These are phyloP conservation scores for Stachybotrys echinatus DNA, from an alignment of 2,329 filamentous ascomycete genomes.

Conservation along the genomic window DNA sequence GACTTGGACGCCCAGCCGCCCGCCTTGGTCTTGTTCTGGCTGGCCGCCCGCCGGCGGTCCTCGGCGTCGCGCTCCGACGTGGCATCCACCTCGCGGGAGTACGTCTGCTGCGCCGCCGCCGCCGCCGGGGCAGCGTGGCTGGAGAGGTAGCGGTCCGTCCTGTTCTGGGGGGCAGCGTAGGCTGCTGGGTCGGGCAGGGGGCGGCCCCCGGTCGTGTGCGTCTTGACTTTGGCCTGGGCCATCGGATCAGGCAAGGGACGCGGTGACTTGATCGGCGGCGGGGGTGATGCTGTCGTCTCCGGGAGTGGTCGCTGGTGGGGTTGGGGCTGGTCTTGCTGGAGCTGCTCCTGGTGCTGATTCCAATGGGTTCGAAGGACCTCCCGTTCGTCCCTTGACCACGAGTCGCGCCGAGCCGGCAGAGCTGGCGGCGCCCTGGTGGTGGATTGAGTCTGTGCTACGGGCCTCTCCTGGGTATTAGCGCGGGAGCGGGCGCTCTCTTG, in stretches of 20 bases:
- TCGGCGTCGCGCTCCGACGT: slow-evolving; percentile 59
- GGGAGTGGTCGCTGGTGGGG: slow-evolving; percentile 5
- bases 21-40: slow-evolving; percentile 57
- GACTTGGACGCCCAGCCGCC: slow-evolving; percentile 62
- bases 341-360: slow-evolving; percentile 35
- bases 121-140: slow-evolving; percentile 45
- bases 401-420: slow-evolving; percentile 46
- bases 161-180: slow-evolving; percentile 30
- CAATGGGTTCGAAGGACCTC: slow-evolving; percentile 56
- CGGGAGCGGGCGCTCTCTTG: slow-evolving; percentile 37
- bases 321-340: slow-evolving; percentile 16
- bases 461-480: slow-evolving; percentile 18
- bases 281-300: slow-evolving; percentile 13
- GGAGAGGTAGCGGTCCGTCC: slow-evolving; percentile 54
- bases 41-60: slow-evolving; percentile 52
- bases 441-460: slow-evolving; percentile 13
- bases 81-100: slow-evolving; percentile 49
- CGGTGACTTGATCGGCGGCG: slow-evolving; percentile 20
- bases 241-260: slow-evolving; percentile 39
- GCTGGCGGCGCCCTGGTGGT: slow-evolving; percentile 17
- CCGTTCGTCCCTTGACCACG: slow-evolving; percentile 60
- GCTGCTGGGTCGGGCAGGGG: slow-evolving; percentile 47
- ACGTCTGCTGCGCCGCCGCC: slow-evolving; percentile 38
- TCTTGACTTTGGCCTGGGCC: slow-evolving; percentile 22
- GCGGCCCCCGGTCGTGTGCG: slow-evolving; percentile 37